Evolutionary conservation across 208 protist species (phyloP).

Genomic region (Leishmania turanica): DNA sequence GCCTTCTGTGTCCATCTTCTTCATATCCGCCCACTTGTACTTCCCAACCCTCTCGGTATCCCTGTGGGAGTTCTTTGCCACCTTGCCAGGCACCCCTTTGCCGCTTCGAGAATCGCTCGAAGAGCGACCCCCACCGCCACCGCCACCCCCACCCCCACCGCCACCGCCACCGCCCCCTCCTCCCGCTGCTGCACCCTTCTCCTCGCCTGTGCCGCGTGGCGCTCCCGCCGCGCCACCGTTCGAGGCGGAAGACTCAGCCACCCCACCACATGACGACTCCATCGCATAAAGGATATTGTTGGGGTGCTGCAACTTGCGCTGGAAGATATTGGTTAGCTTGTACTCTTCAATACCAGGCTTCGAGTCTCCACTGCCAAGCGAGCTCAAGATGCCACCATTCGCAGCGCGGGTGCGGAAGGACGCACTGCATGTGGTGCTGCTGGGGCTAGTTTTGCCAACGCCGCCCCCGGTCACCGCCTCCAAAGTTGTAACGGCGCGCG

Average conservation of each 20-base stretch:
- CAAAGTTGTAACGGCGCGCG: slow-evolving; percentile 22
- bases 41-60: slow-evolving; percentile 18
- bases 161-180: slow-evolving; percentile 19
- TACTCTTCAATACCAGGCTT: slow-evolving; percentile 19
- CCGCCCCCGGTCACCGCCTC: slow-evolving; percentile 21
- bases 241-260: neutral
- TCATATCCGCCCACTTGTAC: slow-evolving; percentile 25
- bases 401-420: slow-evolving; percentile 18
- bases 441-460: neutral
- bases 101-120: neutral
- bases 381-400: slow-evolving; percentile 19
- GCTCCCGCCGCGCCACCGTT: neutral
- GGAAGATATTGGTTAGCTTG: slow-evolving; percentile 24
- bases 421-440: neutral
- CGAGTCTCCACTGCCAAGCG: neutral
- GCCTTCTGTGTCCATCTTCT: slow-evolving; percentile 29
- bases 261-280: slow-evolving; percentile 8
- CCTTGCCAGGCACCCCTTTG: neutral
- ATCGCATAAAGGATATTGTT: slow-evolving; percentile 17
- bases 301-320: neutral
- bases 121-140: slow-evolving; percentile 33
- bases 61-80: neutral
- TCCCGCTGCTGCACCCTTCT: neutral
- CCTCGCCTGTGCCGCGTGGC: neutral
- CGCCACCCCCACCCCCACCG: slow-evolving; percentile 31